These are phyloP conservation scores for Penicillium parvum DNA, from an alignment of 495 filamentous ascomycete species.

Conservation along the genomic window DNA sequence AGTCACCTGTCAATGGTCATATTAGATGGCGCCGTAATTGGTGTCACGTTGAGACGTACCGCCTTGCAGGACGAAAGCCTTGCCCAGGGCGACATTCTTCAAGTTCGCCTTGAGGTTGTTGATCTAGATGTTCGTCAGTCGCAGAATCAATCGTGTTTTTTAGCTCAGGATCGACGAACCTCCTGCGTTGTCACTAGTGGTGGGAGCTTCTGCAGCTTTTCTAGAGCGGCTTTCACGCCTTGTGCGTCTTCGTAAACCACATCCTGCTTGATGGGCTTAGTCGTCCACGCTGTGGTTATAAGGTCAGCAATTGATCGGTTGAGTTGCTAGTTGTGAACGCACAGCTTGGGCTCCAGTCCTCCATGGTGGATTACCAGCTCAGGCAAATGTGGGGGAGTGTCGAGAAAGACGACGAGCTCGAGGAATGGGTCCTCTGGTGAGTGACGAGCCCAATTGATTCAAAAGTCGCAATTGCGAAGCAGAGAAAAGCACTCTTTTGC, in stretches of 20 bases:
- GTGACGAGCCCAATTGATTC: constrained; percentile 1
- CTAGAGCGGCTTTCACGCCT: constrained; percentile 58
- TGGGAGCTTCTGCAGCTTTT: constrained; percentile 71
- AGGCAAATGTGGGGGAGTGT: constrained; percentile 4
- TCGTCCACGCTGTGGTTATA: constrained; percentile 62
- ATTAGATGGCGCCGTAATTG: not conserved
- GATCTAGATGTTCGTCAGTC: constrained; percentile 49
- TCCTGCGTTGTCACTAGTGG: constrained; percentile 86
- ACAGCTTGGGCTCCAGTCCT: constrained; percentile 36
- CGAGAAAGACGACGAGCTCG: not conserved
- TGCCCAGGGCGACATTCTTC: constrained; percentile 81
- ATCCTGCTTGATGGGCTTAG: constrained; percentile 88
- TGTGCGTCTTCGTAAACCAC: constrained; percentile 70
- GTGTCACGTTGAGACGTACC: constrained; percentile 32
- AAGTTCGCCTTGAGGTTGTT: constrained; percentile 68
- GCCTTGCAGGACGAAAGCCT: constrained; percentile 92
- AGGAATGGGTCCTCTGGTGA: not conserved
- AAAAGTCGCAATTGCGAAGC: not conserved
- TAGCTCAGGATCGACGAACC: constrained; percentile 20
- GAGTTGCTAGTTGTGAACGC: constrained; percentile 4
- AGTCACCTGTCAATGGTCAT: constrained; percentile 56
- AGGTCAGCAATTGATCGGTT: not conserved
- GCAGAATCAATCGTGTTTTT: not conserved
- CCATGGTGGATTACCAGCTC: constrained; percentile 17
- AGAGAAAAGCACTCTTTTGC: not conserved